Percentiles rank a stretch among this genome's conserved stretches.
Conservation (phyloP, 352 stramenopile species). For the Globisporangium parvum region DNA sequence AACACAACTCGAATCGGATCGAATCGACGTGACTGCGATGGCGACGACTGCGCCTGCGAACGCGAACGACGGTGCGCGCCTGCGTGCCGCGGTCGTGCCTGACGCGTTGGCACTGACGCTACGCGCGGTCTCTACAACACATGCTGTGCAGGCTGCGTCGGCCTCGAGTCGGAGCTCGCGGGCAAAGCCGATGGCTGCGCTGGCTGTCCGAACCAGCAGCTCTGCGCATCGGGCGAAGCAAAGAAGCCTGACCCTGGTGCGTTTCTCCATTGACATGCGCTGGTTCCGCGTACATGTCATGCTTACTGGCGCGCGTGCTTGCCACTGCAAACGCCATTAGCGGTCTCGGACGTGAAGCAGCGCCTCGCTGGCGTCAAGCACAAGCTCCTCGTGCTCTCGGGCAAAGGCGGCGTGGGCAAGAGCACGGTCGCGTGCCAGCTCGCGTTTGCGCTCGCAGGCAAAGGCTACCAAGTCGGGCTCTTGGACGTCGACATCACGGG, state of each 20-base stretch:
- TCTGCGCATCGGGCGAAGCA: slow-evolving; percentile 92
- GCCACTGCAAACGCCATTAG: slow-evolving; percentile 11
- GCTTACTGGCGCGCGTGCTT: not conserved
- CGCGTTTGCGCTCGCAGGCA: slow-evolving; percentile 92
- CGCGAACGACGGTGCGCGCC: slow-evolving; percentile 61
- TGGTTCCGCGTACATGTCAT: slow-evolving; percentile 18
- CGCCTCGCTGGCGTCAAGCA: slow-evolving; percentile 88
- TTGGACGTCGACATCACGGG: slow-evolving; percentile 99
- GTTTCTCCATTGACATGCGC: not conserved
- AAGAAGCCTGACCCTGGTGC: slow-evolving; percentile 77
- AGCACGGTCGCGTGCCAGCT: slow-evolving; percentile 98
- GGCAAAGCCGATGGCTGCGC: slow-evolving; percentile 93
- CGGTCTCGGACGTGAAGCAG: slow-evolving; percentile 86
- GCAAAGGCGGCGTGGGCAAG: slow-evolving; percentile 99
- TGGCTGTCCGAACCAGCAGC: slow-evolving; percentile 96
- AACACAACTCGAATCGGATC: not conserved
- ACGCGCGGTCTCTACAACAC: too few relatives aligned
- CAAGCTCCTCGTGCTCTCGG: slow-evolving; percentile 98
- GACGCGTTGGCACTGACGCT: too few relatives aligned
- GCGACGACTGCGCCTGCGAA: slow-evolving; percentile 31
- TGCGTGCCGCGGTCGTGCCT: too few relatives aligned
- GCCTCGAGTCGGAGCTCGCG: slow-evolving; percentile 90
- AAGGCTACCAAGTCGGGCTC: slow-evolving; percentile 95
- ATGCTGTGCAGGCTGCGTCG: slow-evolving; percentile 90
- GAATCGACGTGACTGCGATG: not conserved